Evolutionary conservation across 139 green algal species (phyloP).

Genomic region (Raphidocelis subcapitata): DNA sequence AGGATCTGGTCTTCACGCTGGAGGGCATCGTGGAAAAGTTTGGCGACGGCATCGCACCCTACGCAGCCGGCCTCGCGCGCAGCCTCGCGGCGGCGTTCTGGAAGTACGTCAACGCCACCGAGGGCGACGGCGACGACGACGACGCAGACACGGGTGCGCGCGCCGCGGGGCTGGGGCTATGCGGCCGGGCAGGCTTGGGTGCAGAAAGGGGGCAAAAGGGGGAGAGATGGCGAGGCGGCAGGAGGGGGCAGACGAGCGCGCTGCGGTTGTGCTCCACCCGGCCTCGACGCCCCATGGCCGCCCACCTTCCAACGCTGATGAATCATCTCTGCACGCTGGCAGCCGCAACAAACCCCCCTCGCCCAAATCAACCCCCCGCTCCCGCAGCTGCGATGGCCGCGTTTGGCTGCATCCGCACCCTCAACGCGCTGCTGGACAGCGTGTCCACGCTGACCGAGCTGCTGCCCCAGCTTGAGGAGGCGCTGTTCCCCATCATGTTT

Average conservation of each 20-base stretch:
- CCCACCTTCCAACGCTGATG: too few species aligned
- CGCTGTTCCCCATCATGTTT: conserved; percentile 85
- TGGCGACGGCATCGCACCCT: conserved; percentile 90
- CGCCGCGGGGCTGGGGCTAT: neutral
- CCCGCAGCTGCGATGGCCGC: conserved; percentile 70
- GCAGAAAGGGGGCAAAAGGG: too few species aligned
- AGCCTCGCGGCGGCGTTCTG: conserved; percentile 72
- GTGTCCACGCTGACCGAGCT: conserved; percentile 73
- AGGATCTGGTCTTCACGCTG: conserved; percentile 93
- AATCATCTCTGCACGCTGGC: too few species aligned
- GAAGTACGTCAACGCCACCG: conserved; percentile 43
- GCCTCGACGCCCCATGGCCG: too few species aligned
- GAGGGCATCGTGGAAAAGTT: conserved; percentile 97
- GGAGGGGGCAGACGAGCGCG: too few species aligned
- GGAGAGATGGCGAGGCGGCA: too few species aligned
- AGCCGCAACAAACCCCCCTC: too few species aligned
- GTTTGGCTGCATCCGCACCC: conserved; percentile 84
- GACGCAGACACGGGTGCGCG: conserved; percentile 36
- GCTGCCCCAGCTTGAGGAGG: conserved; percentile 80
- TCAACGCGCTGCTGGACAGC: conserved; percentile 89
- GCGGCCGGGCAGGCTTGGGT: neutral
- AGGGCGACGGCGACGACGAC: conserved; percentile 60
- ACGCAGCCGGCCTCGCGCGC: conserved; percentile 68
- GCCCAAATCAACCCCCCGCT: neutral
- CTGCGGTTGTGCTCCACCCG: too few species aligned